Evolutionary conservation across 805 yeast genomes (phyloP).

Genomic region (Candida orba): DNA sequence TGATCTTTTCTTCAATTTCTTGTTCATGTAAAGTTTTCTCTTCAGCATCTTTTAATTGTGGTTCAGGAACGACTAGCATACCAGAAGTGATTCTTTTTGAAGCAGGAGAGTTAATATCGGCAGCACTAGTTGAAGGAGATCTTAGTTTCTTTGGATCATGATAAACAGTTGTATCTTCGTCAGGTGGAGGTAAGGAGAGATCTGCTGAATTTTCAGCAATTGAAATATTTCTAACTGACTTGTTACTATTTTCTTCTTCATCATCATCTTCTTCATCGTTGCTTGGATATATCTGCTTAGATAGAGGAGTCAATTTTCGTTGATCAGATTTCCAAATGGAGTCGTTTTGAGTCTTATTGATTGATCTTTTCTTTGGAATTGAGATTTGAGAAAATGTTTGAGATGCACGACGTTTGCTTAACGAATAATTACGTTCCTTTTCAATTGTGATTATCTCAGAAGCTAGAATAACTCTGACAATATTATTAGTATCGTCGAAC

Average conservation of each 20-base stretch:
- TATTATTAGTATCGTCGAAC: constrained; percentile 39
- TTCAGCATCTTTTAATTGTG: constrained; percentile 33
- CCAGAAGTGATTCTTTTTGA: constrained; percentile 36
- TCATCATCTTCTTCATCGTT: constrained; percentile 4
- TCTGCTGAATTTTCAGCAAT: constrained; percentile 29
- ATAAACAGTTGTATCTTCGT: constrained; percentile 14
- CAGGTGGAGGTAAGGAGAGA: constrained; percentile 23
- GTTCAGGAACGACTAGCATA: constrained; percentile 37
- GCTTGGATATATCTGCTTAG: constrained; percentile 32
- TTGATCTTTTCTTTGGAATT: constrained; percentile 23
- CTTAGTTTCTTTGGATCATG: constrained; percentile 20
- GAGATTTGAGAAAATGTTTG: constrained; percentile 14
- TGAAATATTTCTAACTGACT: constrained; percentile 21
- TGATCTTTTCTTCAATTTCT: constrained; percentile 23
- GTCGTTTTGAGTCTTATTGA: neutral
- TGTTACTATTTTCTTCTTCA: too few relatives aligned
- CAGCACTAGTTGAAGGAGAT: constrained; percentile 14
- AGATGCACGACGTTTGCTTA: constrained; percentile 21
- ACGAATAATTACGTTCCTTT: constrained; percentile 2
- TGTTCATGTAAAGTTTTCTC: constrained; percentile 32
- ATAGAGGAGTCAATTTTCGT: constrained; percentile 32
- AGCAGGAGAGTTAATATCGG: constrained; percentile 13
- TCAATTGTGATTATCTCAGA: constrained; percentile 30
- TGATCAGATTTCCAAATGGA: constrained; percentile 13
- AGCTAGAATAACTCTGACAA: constrained; percentile 38